phyloP scores from a whole-genome alignment of 2,329 filamentous ascomycete species.

The Paraphaeosphaeria minitans region DNA sequence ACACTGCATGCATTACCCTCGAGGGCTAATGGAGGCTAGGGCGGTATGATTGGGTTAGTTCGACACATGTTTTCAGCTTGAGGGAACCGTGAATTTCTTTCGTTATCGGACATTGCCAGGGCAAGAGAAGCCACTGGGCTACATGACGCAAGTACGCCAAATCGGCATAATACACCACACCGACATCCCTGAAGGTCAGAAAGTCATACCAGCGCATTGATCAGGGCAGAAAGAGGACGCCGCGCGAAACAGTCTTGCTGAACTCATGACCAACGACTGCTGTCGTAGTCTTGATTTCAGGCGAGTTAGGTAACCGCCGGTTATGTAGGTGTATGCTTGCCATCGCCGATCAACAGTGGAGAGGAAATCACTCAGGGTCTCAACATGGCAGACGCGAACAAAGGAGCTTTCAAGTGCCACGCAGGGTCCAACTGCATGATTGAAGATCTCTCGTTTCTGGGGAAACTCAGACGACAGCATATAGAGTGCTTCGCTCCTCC shows the following conservation, averaged over 20 bases:
- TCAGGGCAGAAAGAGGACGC: background rate
- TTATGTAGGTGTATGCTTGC: constrained; percentile 1
- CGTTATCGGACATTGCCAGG: background rate
- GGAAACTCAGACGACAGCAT: background rate
- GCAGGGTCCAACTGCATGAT: background rate
- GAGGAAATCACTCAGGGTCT: constrained; percentile 7
- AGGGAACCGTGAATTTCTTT: background rate
- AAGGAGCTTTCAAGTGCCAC: background rate
- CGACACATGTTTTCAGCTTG: background rate
- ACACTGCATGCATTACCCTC: background rate
- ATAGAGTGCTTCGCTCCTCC: background rate
- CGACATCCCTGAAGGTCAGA: constrained; percentile 1
- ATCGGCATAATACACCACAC: background rate
- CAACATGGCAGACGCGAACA: background rate
- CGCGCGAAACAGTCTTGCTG: background rate
- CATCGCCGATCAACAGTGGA: constrained; percentile 1
- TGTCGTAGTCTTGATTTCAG: background rate
- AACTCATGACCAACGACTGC: background rate
- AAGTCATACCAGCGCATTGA: constrained; percentile 2
- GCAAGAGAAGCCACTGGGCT: background rate
- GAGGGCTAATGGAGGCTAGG: background rate
- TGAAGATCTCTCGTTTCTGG: background rate
- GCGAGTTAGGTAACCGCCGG: constrained; percentile 9
- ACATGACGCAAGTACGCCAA: background rate
- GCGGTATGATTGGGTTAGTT: background rate